Conservation (phyloP, 1,284 basidiomycete genomes). For the Meira nashicola region DNA sequence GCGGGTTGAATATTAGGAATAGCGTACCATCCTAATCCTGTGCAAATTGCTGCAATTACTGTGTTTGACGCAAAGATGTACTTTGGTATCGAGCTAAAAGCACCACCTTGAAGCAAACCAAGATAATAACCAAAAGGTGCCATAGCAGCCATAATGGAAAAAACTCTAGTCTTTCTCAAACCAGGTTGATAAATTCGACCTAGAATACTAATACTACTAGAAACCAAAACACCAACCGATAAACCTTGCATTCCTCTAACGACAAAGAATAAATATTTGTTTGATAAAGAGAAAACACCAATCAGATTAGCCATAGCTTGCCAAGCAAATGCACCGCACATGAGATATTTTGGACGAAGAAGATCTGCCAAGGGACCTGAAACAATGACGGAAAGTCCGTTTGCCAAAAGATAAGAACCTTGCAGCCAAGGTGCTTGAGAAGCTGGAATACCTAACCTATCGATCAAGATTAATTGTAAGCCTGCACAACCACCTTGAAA, state of each 20-base stretch:
- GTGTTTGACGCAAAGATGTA: slow-evolving; percentile 1
- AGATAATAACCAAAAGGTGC: slow-evolving; percentile 24
- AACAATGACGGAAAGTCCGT: slow-evolving; percentile 23
- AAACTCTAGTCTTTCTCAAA: slow-evolving; percentile 22
- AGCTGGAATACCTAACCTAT: slow-evolving; percentile 12
- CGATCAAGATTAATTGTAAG: slow-evolving; percentile 10
- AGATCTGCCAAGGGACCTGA: slow-evolving; percentile 21
- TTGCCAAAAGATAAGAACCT: slow-evolving; percentile 21
- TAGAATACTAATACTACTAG: slow-evolving; percentile 16
- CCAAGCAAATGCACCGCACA: slow-evolving; percentile 17
- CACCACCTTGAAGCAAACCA: slow-evolving; percentile 16
- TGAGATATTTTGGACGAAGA: slow-evolving; percentile 12
- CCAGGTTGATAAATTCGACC: slow-evolving; percentile 24
- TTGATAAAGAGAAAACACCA: slow-evolving; percentile 13
- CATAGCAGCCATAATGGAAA: slow-evolving; percentile 18
- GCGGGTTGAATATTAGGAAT: slow-evolving; percentile 1
- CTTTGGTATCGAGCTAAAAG: neutral
- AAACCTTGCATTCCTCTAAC: slow-evolving; percentile 19
- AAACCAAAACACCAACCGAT: slow-evolving; percentile 18
- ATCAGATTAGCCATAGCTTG: slow-evolving; percentile 6
- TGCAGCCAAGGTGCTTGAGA: slow-evolving; percentile 21
- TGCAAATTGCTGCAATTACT: neutral
- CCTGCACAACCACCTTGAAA: slow-evolving; percentile 16
- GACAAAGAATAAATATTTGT: slow-evolving; percentile 20
- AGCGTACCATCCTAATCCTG: neutral